These are phyloP conservation scores for Serendipita vermifera DNA, from an alignment of 768 basidiomycete species.

Conservation along the genomic window DNA sequence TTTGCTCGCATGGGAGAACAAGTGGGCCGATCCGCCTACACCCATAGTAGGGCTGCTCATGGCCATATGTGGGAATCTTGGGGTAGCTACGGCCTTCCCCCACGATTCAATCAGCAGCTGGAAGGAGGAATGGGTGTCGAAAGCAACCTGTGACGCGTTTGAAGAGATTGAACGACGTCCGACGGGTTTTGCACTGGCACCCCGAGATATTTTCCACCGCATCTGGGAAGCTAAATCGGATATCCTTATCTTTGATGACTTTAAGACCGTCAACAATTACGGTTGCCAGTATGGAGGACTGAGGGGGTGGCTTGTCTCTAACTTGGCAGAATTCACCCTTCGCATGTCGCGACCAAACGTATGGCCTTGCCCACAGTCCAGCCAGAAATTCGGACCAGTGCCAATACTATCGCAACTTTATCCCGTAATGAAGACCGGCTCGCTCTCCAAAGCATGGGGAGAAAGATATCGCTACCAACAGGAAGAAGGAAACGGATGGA, in stretches of 20 bases:
- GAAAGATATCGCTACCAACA: neutral
- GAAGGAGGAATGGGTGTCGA: neutral
- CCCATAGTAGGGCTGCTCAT: neutral
- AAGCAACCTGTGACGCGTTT: neutral
- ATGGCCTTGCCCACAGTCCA: neutral
- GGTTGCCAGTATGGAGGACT: conserved; percentile 18
- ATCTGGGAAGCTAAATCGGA: neutral
- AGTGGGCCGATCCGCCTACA: neutral
- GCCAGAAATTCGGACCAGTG: neutral
- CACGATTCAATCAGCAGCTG: neutral
- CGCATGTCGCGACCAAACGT: conserved; percentile 13
- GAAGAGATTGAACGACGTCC: neutral
- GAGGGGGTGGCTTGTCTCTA: conserved; percentile 15
- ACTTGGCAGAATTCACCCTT: conserved; percentile 14
- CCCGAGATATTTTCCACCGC: conserved; percentile 8
- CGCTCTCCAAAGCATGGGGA: neutral
- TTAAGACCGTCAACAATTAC: conserved; percentile 17
- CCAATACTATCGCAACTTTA: neutral
- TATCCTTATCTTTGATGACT: conserved; percentile 14
- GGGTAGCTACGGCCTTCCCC: neutral
- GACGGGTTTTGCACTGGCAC: neutral
- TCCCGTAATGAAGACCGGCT: neutral
- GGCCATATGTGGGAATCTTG: neutral
- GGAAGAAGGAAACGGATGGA: conserved; percentile 8
- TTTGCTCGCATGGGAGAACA: neutral